A percentile compares a stretch with the other conserved stretches of the same genome.
Conservation (phyloP, 2,329 filamentous ascomycete genomes). For the Trichoderma sp. region DNA sequence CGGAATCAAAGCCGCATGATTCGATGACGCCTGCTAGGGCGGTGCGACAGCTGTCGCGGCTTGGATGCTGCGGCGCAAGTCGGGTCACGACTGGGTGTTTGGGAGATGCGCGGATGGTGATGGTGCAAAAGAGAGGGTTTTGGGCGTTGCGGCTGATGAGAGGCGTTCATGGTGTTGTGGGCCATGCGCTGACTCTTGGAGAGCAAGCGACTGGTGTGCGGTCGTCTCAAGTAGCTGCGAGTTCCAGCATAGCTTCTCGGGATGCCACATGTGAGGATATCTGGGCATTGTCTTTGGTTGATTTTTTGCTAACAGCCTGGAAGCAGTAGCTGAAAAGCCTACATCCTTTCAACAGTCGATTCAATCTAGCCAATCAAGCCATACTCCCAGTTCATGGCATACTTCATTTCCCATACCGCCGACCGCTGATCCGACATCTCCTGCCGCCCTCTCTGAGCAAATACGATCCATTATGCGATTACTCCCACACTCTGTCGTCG, state of each 20-base stretch:
- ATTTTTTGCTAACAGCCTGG: not conserved
- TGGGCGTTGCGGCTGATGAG: constrained; percentile 20
- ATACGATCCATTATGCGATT: constrained; percentile 54
- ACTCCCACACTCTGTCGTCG: constrained; percentile 53
- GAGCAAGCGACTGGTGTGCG: constrained; percentile 18
- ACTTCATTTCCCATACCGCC: constrained; percentile 31
- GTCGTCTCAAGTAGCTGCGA: not conserved
- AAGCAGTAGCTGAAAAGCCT: not conserved
- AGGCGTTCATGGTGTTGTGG: constrained; percentile 20
- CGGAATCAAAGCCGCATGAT: not conserved
- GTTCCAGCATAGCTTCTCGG: not conserved
- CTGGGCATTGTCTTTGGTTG: not conserved
- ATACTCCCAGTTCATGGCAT: constrained; percentile 28
- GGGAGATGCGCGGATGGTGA: not conserved
- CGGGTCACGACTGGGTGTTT: not conserved
- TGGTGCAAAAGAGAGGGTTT: constrained; percentile 18
- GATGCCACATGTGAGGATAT: not conserved
- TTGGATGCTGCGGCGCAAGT: constrained; percentile 5
- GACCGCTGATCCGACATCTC: constrained; percentile 34
- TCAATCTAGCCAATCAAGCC: not conserved
- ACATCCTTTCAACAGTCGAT: not conserved
- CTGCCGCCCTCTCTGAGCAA: constrained; percentile 42
- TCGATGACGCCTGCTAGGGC: constrained; percentile 24
- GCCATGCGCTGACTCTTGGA: constrained; percentile 22
- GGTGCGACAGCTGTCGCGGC: constrained; percentile 23